phyloP scores from a whole-genome alignment of 805 yeast species.

The Yarrowia sp. region DNA sequence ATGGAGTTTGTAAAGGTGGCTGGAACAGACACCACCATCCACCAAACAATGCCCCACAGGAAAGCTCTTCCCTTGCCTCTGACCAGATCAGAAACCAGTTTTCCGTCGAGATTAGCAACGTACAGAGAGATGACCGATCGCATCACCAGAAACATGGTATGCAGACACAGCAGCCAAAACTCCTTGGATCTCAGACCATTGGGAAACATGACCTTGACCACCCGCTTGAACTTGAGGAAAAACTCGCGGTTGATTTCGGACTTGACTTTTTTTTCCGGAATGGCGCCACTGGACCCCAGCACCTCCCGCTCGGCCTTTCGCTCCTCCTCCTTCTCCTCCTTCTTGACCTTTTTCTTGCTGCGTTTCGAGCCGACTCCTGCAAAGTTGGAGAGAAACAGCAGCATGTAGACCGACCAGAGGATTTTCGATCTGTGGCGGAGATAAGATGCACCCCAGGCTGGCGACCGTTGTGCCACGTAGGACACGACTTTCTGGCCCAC shows the following conservation, averaged over 20 bases:
- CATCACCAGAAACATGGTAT: slow-evolving; percentile 57
- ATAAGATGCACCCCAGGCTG: slow-evolving; percentile 29
- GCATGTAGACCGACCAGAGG: slow-evolving; percentile 31
- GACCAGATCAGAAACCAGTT: slow-evolving; percentile 75
- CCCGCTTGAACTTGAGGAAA: slow-evolving; percentile 29
- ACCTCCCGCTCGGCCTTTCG: slow-evolving; percentile 26
- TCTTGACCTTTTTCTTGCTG: slow-evolving; percentile 26
- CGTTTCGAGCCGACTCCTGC: slow-evolving; percentile 31
- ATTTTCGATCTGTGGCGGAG: slow-evolving; percentile 31
- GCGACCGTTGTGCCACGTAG: slow-evolving; percentile 24
- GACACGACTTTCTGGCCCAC: slow-evolving; percentile 21
- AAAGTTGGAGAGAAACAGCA: slow-evolving; percentile 32
- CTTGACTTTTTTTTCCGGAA: slow-evolving; percentile 29
- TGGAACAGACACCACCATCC: slow-evolving; percentile 87
- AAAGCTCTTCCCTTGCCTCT: slow-evolving; percentile 66
- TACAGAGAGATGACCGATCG: slow-evolving; percentile 74
- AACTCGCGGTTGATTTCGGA: slow-evolving; percentile 37
- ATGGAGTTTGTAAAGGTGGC: slow-evolving; percentile 76
- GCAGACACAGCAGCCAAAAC: slow-evolving; percentile 46
- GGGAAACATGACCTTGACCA: slow-evolving; percentile 40
- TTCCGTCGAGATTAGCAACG: slow-evolving; percentile 85
- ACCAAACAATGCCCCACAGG: slow-evolving; percentile 57
- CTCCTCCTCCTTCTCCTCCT: slow-evolving; percentile 15
- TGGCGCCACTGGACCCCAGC: slow-evolving; percentile 30
- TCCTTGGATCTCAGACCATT: slow-evolving; percentile 37